These are phyloP conservation scores for Edaphochlamys debaryana DNA, from an alignment of 139 green algal species.

Conservation along the genomic window DNA sequence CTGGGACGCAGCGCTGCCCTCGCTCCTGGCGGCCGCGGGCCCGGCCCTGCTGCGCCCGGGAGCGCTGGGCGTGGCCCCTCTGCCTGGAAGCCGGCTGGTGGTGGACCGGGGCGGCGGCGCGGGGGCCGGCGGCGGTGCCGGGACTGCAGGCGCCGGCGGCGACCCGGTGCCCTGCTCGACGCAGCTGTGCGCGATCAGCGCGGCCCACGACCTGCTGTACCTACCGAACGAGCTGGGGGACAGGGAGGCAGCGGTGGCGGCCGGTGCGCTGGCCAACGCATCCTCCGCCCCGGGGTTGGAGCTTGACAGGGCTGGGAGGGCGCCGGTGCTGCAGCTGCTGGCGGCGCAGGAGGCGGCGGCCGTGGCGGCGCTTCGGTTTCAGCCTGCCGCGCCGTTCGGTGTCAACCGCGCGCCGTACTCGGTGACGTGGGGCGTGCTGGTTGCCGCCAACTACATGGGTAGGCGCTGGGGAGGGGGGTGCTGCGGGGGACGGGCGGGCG, in stretches of 20 bases:
- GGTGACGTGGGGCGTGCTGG: background rate
- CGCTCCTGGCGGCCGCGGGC: background rate
- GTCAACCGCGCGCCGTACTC: slow-evolving; percentile 29
- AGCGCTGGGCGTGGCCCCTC: background rate
- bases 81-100: background rate
- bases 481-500: too few relatives aligned
- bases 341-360: background rate
- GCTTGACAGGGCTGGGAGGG: too few relatives aligned
- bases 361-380: background rate
- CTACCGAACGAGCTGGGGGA: too few relatives aligned
- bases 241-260: too few relatives aligned
- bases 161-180: background rate
- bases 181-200: background rate
- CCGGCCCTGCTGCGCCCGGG: background rate
- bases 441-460: background rate
- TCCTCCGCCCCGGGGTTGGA: too few relatives aligned
- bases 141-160: background rate
- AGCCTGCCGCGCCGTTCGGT: background rate
- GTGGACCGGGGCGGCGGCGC: background rate
- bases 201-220: slow-evolving; percentile 1
- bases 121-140: background rate
- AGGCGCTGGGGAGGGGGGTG: background rate
- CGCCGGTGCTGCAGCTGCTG: background rate
- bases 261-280: too few relatives aligned
- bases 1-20: background rate